A percentile compares a stretch with the other conserved stretches of the same genome.
Evolutionary conservation across 495 filamentous ascomycete genomes (phyloP).

Genomic region (Neurospora tetrasperma): DNA sequence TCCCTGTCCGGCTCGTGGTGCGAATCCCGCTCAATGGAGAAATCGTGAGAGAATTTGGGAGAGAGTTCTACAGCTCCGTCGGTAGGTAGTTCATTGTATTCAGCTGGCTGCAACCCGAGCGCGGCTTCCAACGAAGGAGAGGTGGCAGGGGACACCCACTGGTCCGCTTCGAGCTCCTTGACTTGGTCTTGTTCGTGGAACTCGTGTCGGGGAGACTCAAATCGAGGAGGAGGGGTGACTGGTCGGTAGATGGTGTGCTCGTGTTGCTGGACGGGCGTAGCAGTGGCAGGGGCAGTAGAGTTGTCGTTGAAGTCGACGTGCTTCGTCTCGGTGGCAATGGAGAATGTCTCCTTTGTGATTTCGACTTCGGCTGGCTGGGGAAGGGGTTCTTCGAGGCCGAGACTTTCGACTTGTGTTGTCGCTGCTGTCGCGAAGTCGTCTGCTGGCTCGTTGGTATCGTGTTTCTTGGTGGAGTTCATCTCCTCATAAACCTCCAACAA

Average conservation of each 20-base stretch:
- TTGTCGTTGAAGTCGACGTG: neutral
- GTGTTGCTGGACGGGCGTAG: neutral
- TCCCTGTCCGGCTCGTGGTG: neutral
- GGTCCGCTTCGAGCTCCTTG: neutral
- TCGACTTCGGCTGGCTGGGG: neutral
- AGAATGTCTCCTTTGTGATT: neutral
- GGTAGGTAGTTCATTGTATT: neutral
- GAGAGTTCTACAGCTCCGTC: neutral
- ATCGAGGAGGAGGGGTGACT: neutral
- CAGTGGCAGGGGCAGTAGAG: neutral
- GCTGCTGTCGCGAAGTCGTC: neutral
- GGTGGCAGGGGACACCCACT: neutral
- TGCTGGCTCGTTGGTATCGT: neutral
- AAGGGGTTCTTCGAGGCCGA: neutral
- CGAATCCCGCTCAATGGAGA: neutral
- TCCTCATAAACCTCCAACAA: neutral
- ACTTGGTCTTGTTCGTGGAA: neutral
- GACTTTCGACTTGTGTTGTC: neutral
- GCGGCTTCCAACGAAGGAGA: neutral
- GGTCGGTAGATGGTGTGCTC: neutral
- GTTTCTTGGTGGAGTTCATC: neutral
- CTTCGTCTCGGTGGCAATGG: neutral
- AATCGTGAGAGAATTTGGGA: neutral
- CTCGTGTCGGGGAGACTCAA: neutral
- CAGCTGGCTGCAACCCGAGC: neutral